phyloP scores from a whole-genome alignment of 2,329 filamentous ascomycete genomes.

The Clonostachys byssicola region DNA sequence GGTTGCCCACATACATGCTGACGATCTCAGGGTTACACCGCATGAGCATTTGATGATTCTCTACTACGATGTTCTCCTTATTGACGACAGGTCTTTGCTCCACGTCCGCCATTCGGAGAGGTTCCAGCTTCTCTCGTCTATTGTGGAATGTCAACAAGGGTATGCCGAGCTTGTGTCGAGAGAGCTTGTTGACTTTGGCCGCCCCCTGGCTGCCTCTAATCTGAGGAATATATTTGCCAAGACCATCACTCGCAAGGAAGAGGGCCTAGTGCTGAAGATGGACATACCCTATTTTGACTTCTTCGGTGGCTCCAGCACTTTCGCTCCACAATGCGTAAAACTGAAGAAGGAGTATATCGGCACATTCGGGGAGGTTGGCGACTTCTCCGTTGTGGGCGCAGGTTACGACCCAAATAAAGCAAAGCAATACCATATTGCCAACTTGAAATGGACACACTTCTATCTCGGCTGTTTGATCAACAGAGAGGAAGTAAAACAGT shows the following conservation, averaged over 20 bases:
- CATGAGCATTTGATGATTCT: constrained; percentile 58
- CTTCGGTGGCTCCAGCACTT: constrained; percentile 22
- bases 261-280: constrained; percentile 80
- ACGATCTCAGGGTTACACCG: constrained; percentile 31
- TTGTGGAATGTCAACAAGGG: constrained; percentile 51
- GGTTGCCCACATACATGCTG: not conserved
- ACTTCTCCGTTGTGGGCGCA: constrained; percentile 76
- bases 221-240: constrained; percentile 63
- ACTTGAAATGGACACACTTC: constrained; percentile 74
- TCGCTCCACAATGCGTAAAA: constrained; percentile 63
- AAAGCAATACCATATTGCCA: constrained; percentile 44
- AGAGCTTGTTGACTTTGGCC: constrained; percentile 62
- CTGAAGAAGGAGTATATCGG: constrained; percentile 82
- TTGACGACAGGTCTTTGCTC: constrained; percentile 50
- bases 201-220: constrained; percentile 40
- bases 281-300: constrained; percentile 74
- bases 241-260: constrained; percentile 61
- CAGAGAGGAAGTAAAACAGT: constrained; percentile 50
- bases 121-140: constrained; percentile 51
- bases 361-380: constrained; percentile 75
- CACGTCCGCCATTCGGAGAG: constrained; percentile 51
- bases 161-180: constrained; percentile 64
- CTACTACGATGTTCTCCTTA: constrained; percentile 53
- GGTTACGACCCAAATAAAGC: constrained; percentile 64
- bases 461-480: constrained; percentile 75